Evolutionary conservation across 352 stramenopile species (phyloP), one percentile per base, ranked within the genome.

Genomic region (Thalassiosira oceanica): DNA sequence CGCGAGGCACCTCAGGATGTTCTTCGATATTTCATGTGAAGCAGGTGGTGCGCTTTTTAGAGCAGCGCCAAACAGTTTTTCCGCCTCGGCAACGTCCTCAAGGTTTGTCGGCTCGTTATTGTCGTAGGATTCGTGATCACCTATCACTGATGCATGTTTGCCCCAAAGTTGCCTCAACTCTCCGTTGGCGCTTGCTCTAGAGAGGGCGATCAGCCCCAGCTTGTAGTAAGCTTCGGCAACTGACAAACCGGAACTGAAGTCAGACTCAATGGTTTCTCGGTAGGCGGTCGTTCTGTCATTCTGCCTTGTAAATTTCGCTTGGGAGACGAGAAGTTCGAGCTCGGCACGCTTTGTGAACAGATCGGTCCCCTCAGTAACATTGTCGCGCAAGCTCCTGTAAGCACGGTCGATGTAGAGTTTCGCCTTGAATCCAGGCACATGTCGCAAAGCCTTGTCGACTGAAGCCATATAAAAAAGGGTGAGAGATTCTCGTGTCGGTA

Each of bases 1-100:
- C 29, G 79, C 79, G 51, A 88, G 62, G 33, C 53, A 80, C 51
- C 83, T 70, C 44, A 88, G 51, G 24, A 88, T 57, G 26, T 80
- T 74, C 21, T 83, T 71, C 15, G 60, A 68, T 1, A 87, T 52
- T 27, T 74, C 27, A 26, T 29, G 42, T 6, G 73, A 69, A 29
- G 67, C 44, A 48, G 72, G 54, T 24, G 50, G 21, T 21, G 68
- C 46, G 44, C 61, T 37, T 37, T 13, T 23, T 33, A 67, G 20
- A 42, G 68, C 68, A 43, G 13, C 24, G 5, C 43, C 23, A 21
- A 78, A 78, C 23, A 57, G 60, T 37, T 60, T 46, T 31, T 55
- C 63, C 13, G 61, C 68, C 20, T 68, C n/a, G 28, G 61, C 13
- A 15, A 28, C 35, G 35, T 36, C 8, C 10, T 8, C 11, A 15